phyloP scores from a whole-genome alignment of 2,329 filamentous ascomycete genomes.

The Neospermospora avenae region DNA sequence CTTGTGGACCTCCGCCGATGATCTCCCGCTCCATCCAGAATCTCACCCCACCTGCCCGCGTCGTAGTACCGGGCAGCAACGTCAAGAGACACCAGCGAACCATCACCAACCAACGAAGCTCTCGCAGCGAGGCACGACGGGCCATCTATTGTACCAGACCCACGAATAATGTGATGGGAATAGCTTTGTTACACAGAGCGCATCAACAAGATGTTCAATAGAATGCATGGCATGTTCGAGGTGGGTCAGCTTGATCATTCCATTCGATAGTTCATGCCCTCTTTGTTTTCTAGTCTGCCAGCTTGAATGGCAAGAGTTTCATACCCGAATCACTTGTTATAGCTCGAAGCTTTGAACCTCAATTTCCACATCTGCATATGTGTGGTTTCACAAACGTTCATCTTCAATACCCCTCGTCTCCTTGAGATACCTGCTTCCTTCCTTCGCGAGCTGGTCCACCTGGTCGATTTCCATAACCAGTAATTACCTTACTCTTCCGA shows the following conservation, averaged over 20 bases:
- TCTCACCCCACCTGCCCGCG: neutral
- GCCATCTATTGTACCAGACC: neutral
- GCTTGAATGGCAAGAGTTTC: neutral
- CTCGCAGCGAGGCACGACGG: neutral
- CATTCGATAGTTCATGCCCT: neutral
- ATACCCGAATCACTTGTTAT: neutral
- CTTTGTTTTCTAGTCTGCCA: neutral
- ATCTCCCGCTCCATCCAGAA: neutral
- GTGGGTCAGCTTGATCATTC: constrained; percentile 13
- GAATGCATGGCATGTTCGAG: constrained; percentile 27
- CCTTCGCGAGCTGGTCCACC: neutral
- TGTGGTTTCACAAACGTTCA: neutral
- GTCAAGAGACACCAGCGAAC: neutral
- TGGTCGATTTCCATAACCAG: neutral
- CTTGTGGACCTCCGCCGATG: too few species aligned
- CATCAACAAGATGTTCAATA: neutral
- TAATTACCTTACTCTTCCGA: neutral
- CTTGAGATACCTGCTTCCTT: neutral
- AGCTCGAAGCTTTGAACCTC: neutral
- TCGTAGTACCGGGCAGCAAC: neutral
- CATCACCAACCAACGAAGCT: neutral
- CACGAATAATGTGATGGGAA: neutral
- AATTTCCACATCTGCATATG: neutral
- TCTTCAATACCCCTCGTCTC: neutral
- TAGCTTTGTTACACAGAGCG: neutral